Evolutionary conservation across 2,329 filamentous ascomycete genomes (phyloP).

Genomic region (Aspergillus sp.): DNA sequence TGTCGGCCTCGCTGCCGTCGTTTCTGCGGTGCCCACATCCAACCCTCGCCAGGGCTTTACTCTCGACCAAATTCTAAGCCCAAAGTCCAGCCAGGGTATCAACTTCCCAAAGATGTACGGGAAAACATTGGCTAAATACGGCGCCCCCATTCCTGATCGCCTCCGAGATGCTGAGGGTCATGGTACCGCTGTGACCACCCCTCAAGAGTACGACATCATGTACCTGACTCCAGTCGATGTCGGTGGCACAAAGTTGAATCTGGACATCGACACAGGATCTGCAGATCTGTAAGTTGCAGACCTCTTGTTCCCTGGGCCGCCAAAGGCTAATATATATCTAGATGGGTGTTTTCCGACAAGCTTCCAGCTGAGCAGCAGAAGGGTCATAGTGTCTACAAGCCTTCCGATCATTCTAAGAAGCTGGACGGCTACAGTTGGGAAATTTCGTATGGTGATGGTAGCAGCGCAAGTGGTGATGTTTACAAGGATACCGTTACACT

Average conservation of each 20-base stretch:
- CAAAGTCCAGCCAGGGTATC: slow-evolving; percentile 19
- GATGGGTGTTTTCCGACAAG: slow-evolving; percentile 66
- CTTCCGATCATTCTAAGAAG: slow-evolving; percentile 47
- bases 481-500: slow-evolving; percentile 65
- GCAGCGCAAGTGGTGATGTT: slow-evolving; percentile 62
- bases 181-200: slow-evolving; percentile 43
- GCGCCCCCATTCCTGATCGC: slow-evolving; percentile 26
- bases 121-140: slow-evolving; percentile 30
- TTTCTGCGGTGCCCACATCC: slow-evolving; percentile 29
- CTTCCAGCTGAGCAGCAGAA: slow-evolving; percentile 50
- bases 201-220: slow-evolving; percentile 54
- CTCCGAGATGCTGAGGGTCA: slow-evolving; percentile 32
- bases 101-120: slow-evolving; percentile 32
- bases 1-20: slow-evolving; percentile 28
- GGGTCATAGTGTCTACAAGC: slow-evolving; percentile 61
- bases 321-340: slow-evolving; percentile 26
- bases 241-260: slow-evolving; percentile 61
- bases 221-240: slow-evolving; percentile 64
- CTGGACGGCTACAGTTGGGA: slow-evolving; percentile 55
- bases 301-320: not conserved
- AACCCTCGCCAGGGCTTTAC: slow-evolving; percentile 30
- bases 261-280: slow-evolving; percentile 72
- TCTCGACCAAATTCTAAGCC: slow-evolving; percentile 29
- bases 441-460: slow-evolving; percentile 66
- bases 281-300: slow-evolving; percentile 60